Conservation (phyloP, 257 asterid genomes). For the Solanum medicagineum region DNA sequence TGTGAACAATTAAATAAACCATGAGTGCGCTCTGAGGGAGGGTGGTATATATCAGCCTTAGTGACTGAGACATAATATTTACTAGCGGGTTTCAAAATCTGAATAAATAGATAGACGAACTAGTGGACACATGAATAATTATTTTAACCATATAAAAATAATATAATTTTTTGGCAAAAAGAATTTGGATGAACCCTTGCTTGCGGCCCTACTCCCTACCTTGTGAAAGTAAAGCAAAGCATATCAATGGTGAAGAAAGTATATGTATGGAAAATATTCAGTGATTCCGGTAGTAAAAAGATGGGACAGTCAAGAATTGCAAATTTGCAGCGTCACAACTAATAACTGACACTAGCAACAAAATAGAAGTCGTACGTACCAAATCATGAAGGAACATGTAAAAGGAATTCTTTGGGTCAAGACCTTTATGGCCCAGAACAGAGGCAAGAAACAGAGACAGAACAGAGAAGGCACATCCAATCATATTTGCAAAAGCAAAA, state of each 20-base stretch:
- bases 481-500: conserved; percentile 43
- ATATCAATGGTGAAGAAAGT: background rate
- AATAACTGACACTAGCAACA: background rate
- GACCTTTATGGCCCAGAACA: conserved; percentile 14
- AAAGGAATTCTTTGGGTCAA: conserved; percentile 20
- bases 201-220: too few species aligned
- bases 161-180: too few species aligned
- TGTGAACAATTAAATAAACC: background rate
- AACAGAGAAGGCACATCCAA: conserved; percentile 27
- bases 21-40: too few species aligned
- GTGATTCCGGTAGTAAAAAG: background rate
- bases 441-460: conserved; percentile 19
- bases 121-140: too few species aligned
- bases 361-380: conserved; percentile 16
- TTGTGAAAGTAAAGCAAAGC: too few species aligned
- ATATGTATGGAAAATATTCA: background rate
- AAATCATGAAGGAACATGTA: conserved; percentile 54
- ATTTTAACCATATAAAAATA: too few species aligned
- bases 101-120: too few species aligned
- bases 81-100: too few species aligned
- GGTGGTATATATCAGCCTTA: too few species aligned
- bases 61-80: too few species aligned
- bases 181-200: too few species aligned
- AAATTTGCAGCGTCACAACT: background rate
- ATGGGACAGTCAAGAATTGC: background rate